Percentiles rank a stretch among this genome's conserved stretches.
Conservation (phyloP, 129 eudicot genomes). For the Artemisia tridentata region DNA sequence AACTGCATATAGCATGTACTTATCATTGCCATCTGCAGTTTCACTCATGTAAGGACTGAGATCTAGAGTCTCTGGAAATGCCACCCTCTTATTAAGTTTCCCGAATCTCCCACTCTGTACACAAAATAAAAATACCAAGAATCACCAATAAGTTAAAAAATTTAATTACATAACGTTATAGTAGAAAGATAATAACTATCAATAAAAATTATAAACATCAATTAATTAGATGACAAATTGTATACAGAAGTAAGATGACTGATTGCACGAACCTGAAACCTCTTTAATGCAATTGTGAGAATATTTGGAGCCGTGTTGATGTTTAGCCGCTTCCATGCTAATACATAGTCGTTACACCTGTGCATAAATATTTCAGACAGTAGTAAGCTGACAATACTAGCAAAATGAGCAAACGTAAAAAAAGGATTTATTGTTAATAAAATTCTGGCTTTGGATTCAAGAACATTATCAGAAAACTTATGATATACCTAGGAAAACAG, state of each 20-base stretch:
- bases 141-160: background rate
- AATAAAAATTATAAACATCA: constrained; percentile 3
- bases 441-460: background rate
- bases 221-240: constrained; percentile 6
- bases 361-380: constrained; percentile 33
- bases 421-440: background rate
- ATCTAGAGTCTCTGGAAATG: constrained; percentile 75
- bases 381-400: constrained; percentile 18
- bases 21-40: constrained; percentile 48
- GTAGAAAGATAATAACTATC: background rate
- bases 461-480: background rate
- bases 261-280: constrained; percentile 75
- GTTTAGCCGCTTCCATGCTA: constrained; percentile 81
- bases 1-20: constrained; percentile 77
- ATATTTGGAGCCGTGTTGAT: constrained; percentile 75
- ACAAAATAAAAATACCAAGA: constrained; percentile 7
- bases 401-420: background rate
- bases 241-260: constrained; percentile 12
- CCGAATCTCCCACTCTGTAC: constrained; percentile 94
- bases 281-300: constrained; percentile 87
- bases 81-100: constrained; percentile 79
- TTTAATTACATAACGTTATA: constrained; percentile 4
- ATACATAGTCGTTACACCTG: constrained; percentile 87
- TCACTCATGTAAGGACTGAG: constrained; percentile 81
- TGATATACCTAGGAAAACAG: no score